A percentile compares a stretch with the other conserved stretches of the same genome.
These are phyloP conservation scores for Taxillus chinensis DNA, from an alignment of 164 flowering plant genomes.

Conservation along the genomic window DNA sequence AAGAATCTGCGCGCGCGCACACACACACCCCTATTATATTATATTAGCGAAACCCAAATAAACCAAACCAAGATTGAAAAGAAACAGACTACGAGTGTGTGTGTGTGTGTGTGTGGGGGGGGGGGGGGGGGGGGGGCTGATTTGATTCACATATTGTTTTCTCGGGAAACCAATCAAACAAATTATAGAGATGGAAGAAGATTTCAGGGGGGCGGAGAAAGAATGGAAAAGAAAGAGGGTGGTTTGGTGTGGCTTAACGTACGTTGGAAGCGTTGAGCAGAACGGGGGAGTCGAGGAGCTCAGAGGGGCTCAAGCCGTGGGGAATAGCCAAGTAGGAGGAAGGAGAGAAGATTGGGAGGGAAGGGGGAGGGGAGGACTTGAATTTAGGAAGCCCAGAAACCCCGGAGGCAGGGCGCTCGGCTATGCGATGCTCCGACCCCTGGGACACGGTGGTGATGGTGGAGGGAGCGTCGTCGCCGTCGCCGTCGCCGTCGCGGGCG, in stretches of 20 bases:
- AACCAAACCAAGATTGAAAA: neutral
- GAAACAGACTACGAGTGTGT: too few species aligned
- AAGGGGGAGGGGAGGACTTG: constrained; percentile 52
- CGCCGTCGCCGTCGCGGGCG: constrained; percentile 14
- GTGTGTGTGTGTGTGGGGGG: too few species aligned
- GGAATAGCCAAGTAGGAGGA: constrained; percentile 56
- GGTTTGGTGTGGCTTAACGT: constrained; percentile 3
- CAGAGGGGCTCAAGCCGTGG: constrained; percentile 50
- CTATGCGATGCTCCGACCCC: constrained; percentile 25
- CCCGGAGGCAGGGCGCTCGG: constrained; percentile 32
- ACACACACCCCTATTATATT: neutral
- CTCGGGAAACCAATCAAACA: neutral
- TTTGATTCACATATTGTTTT: neutral
- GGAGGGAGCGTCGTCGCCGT: neutral
- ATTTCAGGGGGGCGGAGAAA: neutral
- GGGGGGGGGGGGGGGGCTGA: too few species aligned
- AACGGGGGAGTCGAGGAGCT: constrained; percentile 54
- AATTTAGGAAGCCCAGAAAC: constrained; percentile 57
- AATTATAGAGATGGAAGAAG: neutral
- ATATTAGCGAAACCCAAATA: neutral
- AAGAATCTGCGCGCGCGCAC: constrained; percentile 28
- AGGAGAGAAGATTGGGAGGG: constrained; percentile 37
- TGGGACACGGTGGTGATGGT: neutral
- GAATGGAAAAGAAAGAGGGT: neutral
- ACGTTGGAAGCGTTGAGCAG: constrained; percentile 34